Percentiles rank a stretch among this genome's conserved stretches.
phyloP scores from a whole-genome alignment of 2,329 filamentous ascomycete species.

The Cordyceps farinosa region DNA sequence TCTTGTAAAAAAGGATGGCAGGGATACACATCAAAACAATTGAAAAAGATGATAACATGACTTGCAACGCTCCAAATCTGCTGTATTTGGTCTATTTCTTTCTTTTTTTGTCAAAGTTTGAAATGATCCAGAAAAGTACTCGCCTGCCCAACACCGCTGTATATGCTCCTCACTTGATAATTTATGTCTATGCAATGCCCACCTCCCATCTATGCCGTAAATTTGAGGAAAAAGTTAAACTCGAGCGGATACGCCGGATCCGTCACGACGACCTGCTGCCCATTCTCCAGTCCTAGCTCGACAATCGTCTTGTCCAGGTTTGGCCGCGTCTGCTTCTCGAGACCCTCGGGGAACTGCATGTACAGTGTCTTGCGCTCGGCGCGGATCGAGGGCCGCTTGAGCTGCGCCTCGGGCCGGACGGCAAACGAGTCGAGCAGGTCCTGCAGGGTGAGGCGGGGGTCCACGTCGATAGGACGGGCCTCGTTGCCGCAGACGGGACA shows the following conservation, averaged over 20 bases:
- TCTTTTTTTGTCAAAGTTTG: neutral
- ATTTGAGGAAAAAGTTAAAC: conserved; percentile 54
- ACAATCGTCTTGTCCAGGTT: conserved; percentile 76
- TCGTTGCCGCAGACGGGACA: conserved; percentile 90
- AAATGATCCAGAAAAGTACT: neutral
- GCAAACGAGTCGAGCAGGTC: conserved; percentile 84
- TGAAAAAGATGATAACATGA: conserved; percentile 8
- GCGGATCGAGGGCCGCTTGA: conserved; percentile 88
- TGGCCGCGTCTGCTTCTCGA: conserved; percentile 79
- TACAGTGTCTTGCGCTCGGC: conserved; percentile 80
- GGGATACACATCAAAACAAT: conserved; percentile 3
- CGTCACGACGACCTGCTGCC: conserved; percentile 87
- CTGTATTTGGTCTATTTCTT: neutral
- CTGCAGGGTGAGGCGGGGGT: conserved; percentile 68
- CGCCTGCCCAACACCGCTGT: neutral
- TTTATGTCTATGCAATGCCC: neutral
- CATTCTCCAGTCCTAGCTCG: conserved; percentile 69
- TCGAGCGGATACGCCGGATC: conserved; percentile 83
- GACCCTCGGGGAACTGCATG: conserved; percentile 75
- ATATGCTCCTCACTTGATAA: neutral
- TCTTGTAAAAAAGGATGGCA: neutral
- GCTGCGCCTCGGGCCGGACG: conserved; percentile 79
- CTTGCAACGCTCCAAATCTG: neutral
- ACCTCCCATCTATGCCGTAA: conserved; percentile 29
- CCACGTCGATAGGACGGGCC: conserved; percentile 69